Evolutionary conservation across 306 rosid species (phyloP), one percentile per base, ranked within the genome.

Genomic region (Vigna reflexopilosa): DNA sequence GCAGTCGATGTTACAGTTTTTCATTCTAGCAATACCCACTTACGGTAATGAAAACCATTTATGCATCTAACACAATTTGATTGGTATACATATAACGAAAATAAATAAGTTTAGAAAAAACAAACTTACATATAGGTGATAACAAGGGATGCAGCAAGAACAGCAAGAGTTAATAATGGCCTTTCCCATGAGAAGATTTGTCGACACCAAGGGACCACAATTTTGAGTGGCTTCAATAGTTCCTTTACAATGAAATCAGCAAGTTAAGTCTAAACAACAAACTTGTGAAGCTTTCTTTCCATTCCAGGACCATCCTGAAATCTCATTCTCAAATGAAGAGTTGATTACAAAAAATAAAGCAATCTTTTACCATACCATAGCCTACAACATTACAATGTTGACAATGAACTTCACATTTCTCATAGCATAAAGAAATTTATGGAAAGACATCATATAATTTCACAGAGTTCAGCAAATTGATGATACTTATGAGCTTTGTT

Each of bases 161-260:
- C 83, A 22, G 76, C 38, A 14, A 88, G 70, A 24, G 98, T 88
- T 17, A 32, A 55, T 17, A 72, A 69, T 24, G 98, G 99, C 58
- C 87, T 91, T 83, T 93, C 88, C 99, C 99, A 93, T 57, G 76
- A 50, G 42, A 90, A 54, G 74, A 91, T 83, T 77, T 86, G 84
- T 86, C 85, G 89, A 67, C 88, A 50, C 93, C 86, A 82, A 9
- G 89, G 86, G 75, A 80, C 59, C 38, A 30, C 76, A 61, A 75
- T 51, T 75, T 81, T 77, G 17, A 88, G 77, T 38, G 97, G 98
- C 90, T 86, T 93, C 20, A 93, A 86, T 47, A 96, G 81, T 83
- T 89, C 97, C 98, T 96, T 58, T 24, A 71, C 5, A 62, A 65
- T n/a, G 64, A 75, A 83, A 83, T 48, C 48, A 73, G 44, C 12